Base-by-base conservation (phyloP, 805 yeast genomes). In the Metschnikowia lunata region DNA sequence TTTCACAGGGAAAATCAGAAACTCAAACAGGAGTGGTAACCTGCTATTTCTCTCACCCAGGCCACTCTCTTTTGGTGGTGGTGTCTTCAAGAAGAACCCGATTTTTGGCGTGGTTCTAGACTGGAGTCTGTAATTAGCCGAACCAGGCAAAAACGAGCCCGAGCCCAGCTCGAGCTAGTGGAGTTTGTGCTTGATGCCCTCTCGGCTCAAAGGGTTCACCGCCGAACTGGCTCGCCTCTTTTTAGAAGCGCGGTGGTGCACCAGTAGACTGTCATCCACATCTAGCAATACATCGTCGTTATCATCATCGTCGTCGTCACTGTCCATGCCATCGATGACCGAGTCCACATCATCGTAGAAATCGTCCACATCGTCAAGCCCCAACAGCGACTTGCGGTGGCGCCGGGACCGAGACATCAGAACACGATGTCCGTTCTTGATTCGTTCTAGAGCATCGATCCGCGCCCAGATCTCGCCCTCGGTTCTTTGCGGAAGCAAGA, bases 391-490 rank as follows among this genome's bases (percentile, higher is more conserved):
- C 49, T 66, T 71, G 36, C 63, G 55, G 42, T 73, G 52, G 49
- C 69, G 60, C 23, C 23, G 5, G 37, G 53, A 44, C 4, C 50
- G 53, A 14, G 54, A 47, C 28, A 43, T 38, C 54, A 46, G 51
- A 8, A 51, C 50, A n/a, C 57, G 58, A 40, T 47, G 55, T 26
- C 58, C 58, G 34, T 54, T 50, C 26, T 51, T 51, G 35, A 54
- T 49, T 18, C 57, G 54, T 33, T 53, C 57, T 8, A 53, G 49
- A n/a, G 57, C 57, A 39, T 71, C 77, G 18, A 85, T 76, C 48
- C 93, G 71, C 32, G 75, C 63, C 71, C 78, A 72, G 35, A 88
- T 88, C 53, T 87, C 93, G n/a, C 71, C 71, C 58, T 85, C 89
- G 0, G 93, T 73, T 50, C 88, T 76, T 45, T 75, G 76, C 12